Base-by-base conservation (phyloP, 164 flowering plant genomes). In the Kingdonia uniflora region DNA sequence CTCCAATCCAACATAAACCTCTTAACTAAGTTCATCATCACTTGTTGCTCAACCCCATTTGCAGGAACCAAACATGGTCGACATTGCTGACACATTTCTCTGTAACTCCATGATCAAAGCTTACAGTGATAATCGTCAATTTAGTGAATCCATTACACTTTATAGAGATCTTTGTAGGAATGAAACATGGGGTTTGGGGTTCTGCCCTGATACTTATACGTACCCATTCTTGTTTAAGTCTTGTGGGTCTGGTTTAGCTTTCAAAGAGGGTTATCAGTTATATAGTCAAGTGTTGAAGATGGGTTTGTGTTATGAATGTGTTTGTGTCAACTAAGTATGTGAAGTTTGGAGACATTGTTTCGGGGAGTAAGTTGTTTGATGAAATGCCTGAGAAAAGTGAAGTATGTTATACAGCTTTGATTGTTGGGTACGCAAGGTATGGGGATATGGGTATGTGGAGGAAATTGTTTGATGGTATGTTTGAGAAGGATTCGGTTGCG, bases 21-120 rank as follows among this genome's bases (percentile, higher is more conserved):
- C 61, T 53, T 80, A 65, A 73, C 94, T 45, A 82, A 76, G 42
- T 72, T 88, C 76, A 61, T 85, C 52, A 14, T 71, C 2, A 56
- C 72, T 37, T 71, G 70, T 65, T 67, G 78, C 44, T 68, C 80
- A 3, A 15, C 59, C 49, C 60, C 71, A 8, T n/a, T 63, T 16
- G 55, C 54, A 14, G 69, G 71, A 21, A 55, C 76, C 23, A 45
- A 46, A 25, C 64, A 83, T 49, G 89, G 91, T 12, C 91, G 95
- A 73, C 14, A 61, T 52, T 48, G 54, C 65, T 33, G 87, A 88
- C 50, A 49, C 74, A 13, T 83, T 78, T 49, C 71, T 88, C 7
- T 81, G 87, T 45, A 85, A 84, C 65, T 60, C 79, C 55, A 80
- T 85, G 84, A 81, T 88, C 55, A 80, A 68, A 64, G 71, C 80